These are phyloP conservation scores for Podaxis mareebaensis DNA, from an alignment of 768 basidiomycete genomes.

Conservation along the genomic window DNA sequence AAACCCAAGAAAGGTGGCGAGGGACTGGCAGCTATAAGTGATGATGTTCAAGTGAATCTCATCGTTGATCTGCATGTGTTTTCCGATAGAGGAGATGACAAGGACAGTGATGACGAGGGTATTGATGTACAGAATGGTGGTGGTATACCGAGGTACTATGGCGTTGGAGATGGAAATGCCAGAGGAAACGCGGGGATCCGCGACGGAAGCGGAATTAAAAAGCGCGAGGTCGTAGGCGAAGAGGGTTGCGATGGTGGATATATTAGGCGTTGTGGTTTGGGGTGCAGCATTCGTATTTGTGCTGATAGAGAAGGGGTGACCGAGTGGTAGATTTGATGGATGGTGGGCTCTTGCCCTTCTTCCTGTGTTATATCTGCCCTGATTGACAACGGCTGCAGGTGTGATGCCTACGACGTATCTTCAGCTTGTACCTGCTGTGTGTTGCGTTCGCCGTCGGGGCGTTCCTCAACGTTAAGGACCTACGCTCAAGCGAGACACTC, in stretches of 20 bases:
- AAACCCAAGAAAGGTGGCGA: constrained; percentile 41
- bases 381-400: constrained; percentile 40
- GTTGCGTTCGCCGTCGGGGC: constrained; percentile 55
- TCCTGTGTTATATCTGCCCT: not conserved
- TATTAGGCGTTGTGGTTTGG: constrained; percentile 51
- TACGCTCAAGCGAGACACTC: constrained; percentile 58
- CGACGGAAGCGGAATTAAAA: constrained; percentile 57
- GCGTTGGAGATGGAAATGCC: constrained; percentile 17
- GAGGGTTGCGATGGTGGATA: constrained; percentile 53
- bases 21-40: constrained; percentile 24
- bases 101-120: constrained; percentile 39
- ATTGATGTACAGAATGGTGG: constrained; percentile 17
- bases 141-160: constrained; percentile 38
- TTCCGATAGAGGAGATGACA: constrained; percentile 32
- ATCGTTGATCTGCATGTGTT: constrained; percentile 71
- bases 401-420: constrained; percentile 69
- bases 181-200: constrained; percentile 42
- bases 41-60: constrained; percentile 68
- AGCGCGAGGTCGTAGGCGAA: constrained; percentile 52
- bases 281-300: constrained; percentile 62
- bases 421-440: constrained; percentile 60
- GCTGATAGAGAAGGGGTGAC: constrained; percentile 61
- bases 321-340: constrained; percentile 61
- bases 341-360: constrained; percentile 50
- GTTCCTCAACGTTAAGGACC: constrained; percentile 69